Percentiles rank a stretch among this genome's conserved stretches.
Conservation (phyloP, 495 filamentous ascomycete species). For the Neurospora sp. region DNA sequence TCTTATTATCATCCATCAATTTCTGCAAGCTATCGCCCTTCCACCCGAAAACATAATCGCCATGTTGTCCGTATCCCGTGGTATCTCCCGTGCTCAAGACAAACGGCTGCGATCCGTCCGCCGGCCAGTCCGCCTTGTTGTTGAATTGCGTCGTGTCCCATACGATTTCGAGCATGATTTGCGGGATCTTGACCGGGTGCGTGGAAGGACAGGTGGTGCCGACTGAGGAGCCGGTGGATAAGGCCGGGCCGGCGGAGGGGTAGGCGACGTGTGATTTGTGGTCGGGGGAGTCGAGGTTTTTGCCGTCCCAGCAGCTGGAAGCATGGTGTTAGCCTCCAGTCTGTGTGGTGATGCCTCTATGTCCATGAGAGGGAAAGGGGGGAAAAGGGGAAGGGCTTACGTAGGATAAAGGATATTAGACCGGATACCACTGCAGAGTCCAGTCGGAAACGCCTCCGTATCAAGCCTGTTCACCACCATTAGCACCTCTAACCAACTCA, state of each 20-base stretch:
- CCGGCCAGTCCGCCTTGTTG: slow-evolving; percentile 8
- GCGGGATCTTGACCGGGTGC: slow-evolving; percentile 10
- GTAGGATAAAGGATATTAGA: slow-evolving; percentile 34
- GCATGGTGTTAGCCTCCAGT: too few relatives aligned
- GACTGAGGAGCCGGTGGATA: slow-evolving; percentile 10
- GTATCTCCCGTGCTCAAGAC: slow-evolving; percentile 5
- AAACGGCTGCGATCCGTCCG: slow-evolving; percentile 6
- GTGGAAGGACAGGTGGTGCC: slow-evolving; percentile 5
- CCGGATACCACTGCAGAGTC: slow-evolving; percentile 26
- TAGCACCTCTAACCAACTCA: neutral
- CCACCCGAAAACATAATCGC: slow-evolving; percentile 10
- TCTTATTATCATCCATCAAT: slow-evolving; percentile 8
- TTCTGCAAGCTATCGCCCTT: slow-evolving; percentile 10
- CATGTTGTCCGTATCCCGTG: slow-evolving; percentile 11
- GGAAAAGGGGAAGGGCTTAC: slow-evolving; percentile 41
- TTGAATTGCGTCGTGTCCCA: slow-evolving; percentile 15
- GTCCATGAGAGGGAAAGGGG: slow-evolving; percentile 17
- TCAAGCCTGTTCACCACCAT: slow-evolving; percentile 6
- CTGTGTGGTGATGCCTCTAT: too few relatives aligned
- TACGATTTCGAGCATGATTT: slow-evolving; percentile 11
- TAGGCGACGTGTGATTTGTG: slow-evolving; percentile 58
- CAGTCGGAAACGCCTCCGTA: slow-evolving; percentile 17
- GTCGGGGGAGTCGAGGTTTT: slow-evolving; percentile 48
- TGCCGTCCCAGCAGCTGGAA: slow-evolving; percentile 41
- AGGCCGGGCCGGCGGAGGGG: slow-evolving; percentile 30